Evolutionary conservation across 495 filamentous ascomycete genomes (phyloP).

Genomic region (Neurospora sp.): DNA sequence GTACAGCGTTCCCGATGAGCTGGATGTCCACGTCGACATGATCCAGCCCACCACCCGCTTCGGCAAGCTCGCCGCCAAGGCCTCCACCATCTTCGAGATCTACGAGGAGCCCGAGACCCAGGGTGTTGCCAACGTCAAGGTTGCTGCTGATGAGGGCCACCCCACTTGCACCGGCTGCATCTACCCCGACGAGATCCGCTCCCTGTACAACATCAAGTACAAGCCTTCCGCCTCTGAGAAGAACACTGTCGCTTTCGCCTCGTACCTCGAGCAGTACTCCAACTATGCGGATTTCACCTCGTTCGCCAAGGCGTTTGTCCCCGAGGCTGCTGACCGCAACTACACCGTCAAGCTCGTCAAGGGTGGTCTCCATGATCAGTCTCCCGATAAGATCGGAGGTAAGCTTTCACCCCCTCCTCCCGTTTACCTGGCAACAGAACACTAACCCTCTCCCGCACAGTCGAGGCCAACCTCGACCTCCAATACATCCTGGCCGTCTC

Average conservation of each 20-base stretch:
- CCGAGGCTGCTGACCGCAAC: slow-evolving; percentile 35
- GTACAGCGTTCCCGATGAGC: slow-evolving; percentile 52
- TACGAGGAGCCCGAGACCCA: slow-evolving; percentile 3
- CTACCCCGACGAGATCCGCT: slow-evolving; percentile 49
- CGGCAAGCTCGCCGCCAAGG: slow-evolving; percentile 19
- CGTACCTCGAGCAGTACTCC: slow-evolving; percentile 48
- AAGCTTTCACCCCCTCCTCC: not conserved
- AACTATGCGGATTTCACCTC: slow-evolving; percentile 44
- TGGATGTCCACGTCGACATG: slow-evolving; percentile 50
- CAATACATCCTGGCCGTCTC: slow-evolving; percentile 54
- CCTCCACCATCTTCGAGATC: slow-evolving; percentile 21
- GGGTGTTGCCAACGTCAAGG: slow-evolving; percentile 2
- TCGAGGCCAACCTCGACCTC: slow-evolving; percentile 68
- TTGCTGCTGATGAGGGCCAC: slow-evolving; percentile 15
- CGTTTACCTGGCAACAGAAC: no score
- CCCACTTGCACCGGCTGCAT: slow-evolving; percentile 35
- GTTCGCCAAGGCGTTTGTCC: slow-evolving; percentile 43
- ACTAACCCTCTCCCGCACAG: not conserved
- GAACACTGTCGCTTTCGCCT: slow-evolving; percentile 32
- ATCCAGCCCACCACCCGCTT: slow-evolving; percentile 65
- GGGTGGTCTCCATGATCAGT: slow-evolving; percentile 38
- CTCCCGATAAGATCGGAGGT: slow-evolving; percentile 22
- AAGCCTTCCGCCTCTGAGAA: slow-evolving; percentile 7
- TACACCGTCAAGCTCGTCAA: slow-evolving; percentile 57
- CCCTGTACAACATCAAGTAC: slow-evolving; percentile 46